phyloP scores from a whole-genome alignment of 441 rosid species.

The Pelargonium fulgidum region DNA sequence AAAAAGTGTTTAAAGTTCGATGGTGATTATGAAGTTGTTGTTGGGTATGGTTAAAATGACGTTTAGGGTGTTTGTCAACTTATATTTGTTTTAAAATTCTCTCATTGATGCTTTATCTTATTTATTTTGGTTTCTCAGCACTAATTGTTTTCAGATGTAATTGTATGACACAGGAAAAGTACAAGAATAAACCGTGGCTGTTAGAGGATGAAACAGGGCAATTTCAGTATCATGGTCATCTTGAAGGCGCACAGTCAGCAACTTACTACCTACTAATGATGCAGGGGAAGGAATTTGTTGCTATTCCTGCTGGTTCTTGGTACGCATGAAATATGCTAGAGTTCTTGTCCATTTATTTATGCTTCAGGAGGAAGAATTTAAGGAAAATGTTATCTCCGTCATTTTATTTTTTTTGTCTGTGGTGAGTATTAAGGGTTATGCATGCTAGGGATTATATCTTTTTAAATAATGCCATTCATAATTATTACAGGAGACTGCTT shows the following conservation, averaged over 20 bases:
- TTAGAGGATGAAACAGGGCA: conserved; percentile 95
- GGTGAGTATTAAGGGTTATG: neutral
- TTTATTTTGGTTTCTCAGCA: neutral
- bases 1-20: neutral
- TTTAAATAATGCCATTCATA: neutral
- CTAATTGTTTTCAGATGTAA: neutral
- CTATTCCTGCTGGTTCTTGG: conserved; percentile 98
- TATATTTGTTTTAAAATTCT: neutral
- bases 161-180: conserved; percentile 56
- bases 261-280: conserved; percentile 79
- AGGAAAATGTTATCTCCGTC: neutral
- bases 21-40: neutral
- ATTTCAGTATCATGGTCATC: conserved; percentile 79
- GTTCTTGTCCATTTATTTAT: neutral
- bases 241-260: conserved; percentile 92
- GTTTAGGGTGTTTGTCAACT: conserved; percentile 3
- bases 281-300: conserved; percentile 77
- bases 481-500: neutral
- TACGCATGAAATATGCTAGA: conserved; percentile 24
- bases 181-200: conserved; percentile 82
- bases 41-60: neutral
- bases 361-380: neutral
- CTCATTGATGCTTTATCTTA: neutral
- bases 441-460: neutral
- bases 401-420: neutral